A percentile compares a stretch with the other conserved stretches of the same genome.
Evolutionary conservation across 345 rosid species (phyloP).

Genomic region (Hirschfeldia incana): DNA sequence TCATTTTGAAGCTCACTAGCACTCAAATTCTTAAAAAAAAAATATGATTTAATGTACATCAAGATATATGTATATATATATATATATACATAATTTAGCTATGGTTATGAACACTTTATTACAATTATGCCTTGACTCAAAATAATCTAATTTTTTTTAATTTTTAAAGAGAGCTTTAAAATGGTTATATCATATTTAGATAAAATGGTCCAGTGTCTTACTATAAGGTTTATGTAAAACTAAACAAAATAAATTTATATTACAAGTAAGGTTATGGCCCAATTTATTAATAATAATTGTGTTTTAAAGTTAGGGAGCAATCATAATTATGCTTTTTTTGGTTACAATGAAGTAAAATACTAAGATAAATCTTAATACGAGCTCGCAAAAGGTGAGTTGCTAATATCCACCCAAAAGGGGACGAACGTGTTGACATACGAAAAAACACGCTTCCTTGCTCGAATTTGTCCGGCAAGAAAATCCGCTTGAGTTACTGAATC

Average conservation of each 20-base stretch:
- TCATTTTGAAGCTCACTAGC: not conserved
- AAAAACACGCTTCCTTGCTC: no score
- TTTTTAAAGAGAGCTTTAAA: not conserved
- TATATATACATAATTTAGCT: not conserved
- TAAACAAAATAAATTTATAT: no score
- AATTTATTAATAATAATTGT: no score
- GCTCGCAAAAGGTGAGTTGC: no score
- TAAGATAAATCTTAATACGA: no score
- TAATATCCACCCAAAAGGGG: no score
- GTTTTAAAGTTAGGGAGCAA: not conserved
- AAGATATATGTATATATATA: not conserved
- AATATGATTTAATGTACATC: not conserved
- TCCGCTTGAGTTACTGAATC: no score
- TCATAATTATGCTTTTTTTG: not conserved
- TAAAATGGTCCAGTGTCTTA: not conserved
- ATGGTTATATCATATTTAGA: not conserved
- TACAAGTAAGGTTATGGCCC: not conserved
- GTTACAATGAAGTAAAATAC: no score
- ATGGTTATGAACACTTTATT: not conserved
- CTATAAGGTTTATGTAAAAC: not conserved
- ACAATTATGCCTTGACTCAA: not conserved
- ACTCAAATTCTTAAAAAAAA: not conserved
- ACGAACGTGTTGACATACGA: no score
- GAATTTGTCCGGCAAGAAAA: no score
- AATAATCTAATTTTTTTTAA: no score